These are phyloP conservation scores for Hymenoscyphus fraxineus DNA, from an alignment of 2,329 filamentous ascomycete genomes.

Conservation along the genomic window DNA sequence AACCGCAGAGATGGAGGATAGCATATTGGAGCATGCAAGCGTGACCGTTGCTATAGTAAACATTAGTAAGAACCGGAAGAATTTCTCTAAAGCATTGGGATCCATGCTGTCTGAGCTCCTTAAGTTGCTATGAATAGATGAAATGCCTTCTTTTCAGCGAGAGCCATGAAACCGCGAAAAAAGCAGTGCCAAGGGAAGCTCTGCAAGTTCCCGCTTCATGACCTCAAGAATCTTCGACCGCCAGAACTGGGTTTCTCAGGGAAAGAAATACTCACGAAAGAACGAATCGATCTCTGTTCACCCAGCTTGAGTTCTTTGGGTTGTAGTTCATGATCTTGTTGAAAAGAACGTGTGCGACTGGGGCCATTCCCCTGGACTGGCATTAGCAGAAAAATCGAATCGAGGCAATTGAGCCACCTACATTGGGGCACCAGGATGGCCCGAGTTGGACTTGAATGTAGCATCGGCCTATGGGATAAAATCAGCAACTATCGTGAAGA, in stretches of 20 bases:
- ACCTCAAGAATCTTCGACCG: neutral
- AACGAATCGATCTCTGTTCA: conserved; percentile 97
- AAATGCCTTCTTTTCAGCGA: neutral
- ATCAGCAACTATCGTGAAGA: neutral
- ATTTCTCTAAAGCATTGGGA: neutral
- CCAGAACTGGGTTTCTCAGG: neutral
- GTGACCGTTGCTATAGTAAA: conserved; percentile 76
- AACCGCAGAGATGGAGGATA: conserved; percentile 94
- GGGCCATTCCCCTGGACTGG: conserved; percentile 70
- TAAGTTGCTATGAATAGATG: neutral
- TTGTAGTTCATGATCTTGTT: conserved; percentile 99
- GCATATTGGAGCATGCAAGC: conserved; percentile 99
- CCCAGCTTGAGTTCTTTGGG: conserved; percentile 96
- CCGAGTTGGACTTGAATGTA: conserved; percentile 91
- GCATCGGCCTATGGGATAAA: conserved; percentile 76
- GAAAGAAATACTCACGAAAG: conserved; percentile 74
- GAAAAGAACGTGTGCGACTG: conserved; percentile 92
- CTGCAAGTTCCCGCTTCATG: neutral
- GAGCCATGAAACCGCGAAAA: neutral
- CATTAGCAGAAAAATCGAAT: conserved; percentile 33
- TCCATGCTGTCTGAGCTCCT: neutral
- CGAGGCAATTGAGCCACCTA: conserved; percentile 40
- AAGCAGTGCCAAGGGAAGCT: neutral
- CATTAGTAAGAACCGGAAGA: conserved; percentile 15
- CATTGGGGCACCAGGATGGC: conserved; percentile 98